Conservation (phyloP, 805 yeast species). For the Metschnikowia lachancei region DNA sequence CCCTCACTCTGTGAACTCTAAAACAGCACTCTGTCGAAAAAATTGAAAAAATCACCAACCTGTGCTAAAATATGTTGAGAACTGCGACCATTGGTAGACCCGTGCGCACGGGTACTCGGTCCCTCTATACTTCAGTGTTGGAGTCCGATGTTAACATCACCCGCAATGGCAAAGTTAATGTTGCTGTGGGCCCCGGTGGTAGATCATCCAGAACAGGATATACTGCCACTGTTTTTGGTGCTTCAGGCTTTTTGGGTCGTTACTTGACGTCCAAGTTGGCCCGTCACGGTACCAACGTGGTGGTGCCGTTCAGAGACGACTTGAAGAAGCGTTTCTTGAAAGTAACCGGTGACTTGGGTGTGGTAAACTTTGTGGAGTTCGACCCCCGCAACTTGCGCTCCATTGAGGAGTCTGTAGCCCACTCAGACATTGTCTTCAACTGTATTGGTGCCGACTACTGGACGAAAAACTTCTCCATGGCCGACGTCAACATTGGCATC, state of each 20-base stretch:
- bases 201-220: slow-evolving; percentile 83
- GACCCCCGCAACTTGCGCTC: slow-evolving; percentile 76
- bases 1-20: too few relatives aligned
- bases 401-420: slow-evolving; percentile 71
- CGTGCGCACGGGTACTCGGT: slow-evolving; percentile 23
- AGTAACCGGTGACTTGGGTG: slow-evolving; percentile 84
- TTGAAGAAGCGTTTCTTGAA: slow-evolving; percentile 73
- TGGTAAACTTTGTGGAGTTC: slow-evolving; percentile 77
- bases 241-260: slow-evolving; percentile 75
- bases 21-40: not conserved
- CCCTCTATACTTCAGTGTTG: slow-evolving; percentile 41
- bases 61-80: slow-evolving; percentile 27
- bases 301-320: slow-evolving; percentile 81
- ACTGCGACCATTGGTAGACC: slow-evolving; percentile 14
- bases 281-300: slow-evolving; percentile 73
- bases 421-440: slow-evolving; percentile 81
- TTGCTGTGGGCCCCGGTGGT: slow-evolving; percentile 76
- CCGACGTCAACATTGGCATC: slow-evolving; percentile 78
- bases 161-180: slow-evolving; percentile 67
- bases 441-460: slow-evolving; percentile 71
- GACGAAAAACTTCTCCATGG: slow-evolving; percentile 79
- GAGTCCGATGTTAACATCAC: slow-evolving; percentile 69
- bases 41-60: not conserved
- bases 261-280: slow-evolving; percentile 70
- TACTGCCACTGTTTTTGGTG: slow-evolving; percentile 87